phyloP scores from a whole-genome alignment of 805 yeast species.

The Saturnispora kantuleensis region DNA sequence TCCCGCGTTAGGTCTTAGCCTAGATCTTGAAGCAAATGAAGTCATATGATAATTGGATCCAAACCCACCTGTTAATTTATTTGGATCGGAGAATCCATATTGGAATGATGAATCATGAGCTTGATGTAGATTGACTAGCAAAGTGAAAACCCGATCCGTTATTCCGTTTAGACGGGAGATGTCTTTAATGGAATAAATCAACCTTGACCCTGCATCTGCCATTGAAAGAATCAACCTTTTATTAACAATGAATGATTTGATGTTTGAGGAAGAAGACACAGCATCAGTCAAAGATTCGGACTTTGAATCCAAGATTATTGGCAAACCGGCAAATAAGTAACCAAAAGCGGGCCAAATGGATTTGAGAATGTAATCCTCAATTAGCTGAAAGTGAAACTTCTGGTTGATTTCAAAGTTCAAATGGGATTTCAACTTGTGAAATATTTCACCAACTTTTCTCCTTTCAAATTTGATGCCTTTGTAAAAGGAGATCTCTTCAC shows the following conservation, averaged over 20 bases:
- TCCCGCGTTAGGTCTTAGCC: slow-evolving; percentile 11
- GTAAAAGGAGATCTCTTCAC: slow-evolving; percentile 91
- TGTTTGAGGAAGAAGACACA: slow-evolving; percentile 32
- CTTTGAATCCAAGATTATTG: slow-evolving; percentile 51
- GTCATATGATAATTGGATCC: slow-evolving; percentile 23
- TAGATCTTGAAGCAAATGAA: slow-evolving; percentile 25
- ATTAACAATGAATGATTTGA: slow-evolving; percentile 84
- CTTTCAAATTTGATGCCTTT: slow-evolving; percentile 81
- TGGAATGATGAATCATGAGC: slow-evolving; percentile 58
- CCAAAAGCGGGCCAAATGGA: slow-evolving; percentile 95
- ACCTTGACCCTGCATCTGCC: slow-evolving; percentile 91
- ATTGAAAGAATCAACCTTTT: slow-evolving; percentile 81
- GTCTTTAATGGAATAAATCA: slow-evolving; percentile 92
- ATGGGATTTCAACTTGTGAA: slow-evolving; percentile 37
- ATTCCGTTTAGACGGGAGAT: slow-evolving; percentile 85
- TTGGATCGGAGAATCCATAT: slow-evolving; percentile 30
- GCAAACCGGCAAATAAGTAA: slow-evolving; percentile 82
- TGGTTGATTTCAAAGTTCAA: slow-evolving; percentile 35
- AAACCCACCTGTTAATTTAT: slow-evolving; percentile 20
- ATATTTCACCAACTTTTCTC: slow-evolving; percentile 49
- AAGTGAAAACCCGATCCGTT: slow-evolving; percentile 73
- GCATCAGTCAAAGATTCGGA: slow-evolving; percentile 5
- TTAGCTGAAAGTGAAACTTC: slow-evolving; percentile 57
- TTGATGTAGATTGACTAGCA: slow-evolving; percentile 69
- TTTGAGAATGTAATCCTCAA: slow-evolving; percentile 81